Evolutionary conservation across 768 basidiomycete species (phyloP), one percentile per base, ranked within the genome.

Genomic region (Leccinum subtestaceum): DNA sequence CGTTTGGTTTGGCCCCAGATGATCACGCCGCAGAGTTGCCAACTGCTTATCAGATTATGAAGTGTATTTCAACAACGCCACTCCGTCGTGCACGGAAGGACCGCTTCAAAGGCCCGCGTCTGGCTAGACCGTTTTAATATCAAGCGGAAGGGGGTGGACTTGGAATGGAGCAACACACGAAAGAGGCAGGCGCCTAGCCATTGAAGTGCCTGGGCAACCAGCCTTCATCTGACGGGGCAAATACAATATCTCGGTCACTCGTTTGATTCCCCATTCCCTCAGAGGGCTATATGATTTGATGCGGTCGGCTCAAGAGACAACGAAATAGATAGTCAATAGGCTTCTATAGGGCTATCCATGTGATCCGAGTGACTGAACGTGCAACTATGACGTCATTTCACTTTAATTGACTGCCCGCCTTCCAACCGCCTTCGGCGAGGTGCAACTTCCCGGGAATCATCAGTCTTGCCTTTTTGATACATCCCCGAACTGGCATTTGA

Each of bases 391-490:
- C 55, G 51, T 73, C 77, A 86, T 69, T 81, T 81, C 66, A 84
- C 78, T 72, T 85, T 85, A 57, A 78, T 78, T 60, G 79, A 74
- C 58, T 65, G 79, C 40, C 84, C 84, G 55, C 80, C 79, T 65
- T 85, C 84, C 48, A 86, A 72, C 58, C 84, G 78, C 67, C 84
- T 78, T 65, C 82, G 73, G 67, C 85, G 78, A 61, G 74, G 69
- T 56, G 79, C 81, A 59, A 78, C 77, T 56, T 78, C 77, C 62
- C 68, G 60, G 38, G 59, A 67, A 52, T 65, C 68, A 52, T 73
- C 72, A 36, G 46, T 53, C 56, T 66, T 64, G 40, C 63, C 68
- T 53, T 67, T 76, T 71, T 78, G 77, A 57, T 76, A 69, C 47
- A 73, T 72, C 78, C 80, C 84, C 25, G 80, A 78, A 43, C 79